Evolutionary conservation across 148 eudicot species (phyloP), one percentile per base, ranked within the genome.

Genomic region (Mesembryanthemum crystallinum): DNA sequence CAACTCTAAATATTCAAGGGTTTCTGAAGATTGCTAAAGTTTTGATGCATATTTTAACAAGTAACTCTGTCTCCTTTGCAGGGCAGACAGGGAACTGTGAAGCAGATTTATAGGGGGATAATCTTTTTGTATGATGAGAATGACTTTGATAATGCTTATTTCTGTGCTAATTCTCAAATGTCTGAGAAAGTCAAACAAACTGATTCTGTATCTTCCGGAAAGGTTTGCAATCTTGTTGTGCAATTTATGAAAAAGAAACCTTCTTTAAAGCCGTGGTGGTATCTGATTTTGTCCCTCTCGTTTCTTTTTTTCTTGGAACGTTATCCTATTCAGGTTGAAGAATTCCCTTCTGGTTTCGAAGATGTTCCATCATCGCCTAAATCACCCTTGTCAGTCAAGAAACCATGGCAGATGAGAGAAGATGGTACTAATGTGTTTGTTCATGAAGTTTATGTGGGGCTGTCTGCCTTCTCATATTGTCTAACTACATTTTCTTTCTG

Each of bases 21-120:
- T 42, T 59, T 24, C 1, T 68, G 28, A 39, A 35, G 55, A 49
- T 74, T 37, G 47, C 18, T 57, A 61, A 37, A 66, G 24, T 37
- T 10, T 47, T 13, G 30, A 18, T 71, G 68, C 68, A 67, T 21
- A 0, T 42, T 21, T 8, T 67, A 58, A 60, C 61, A 58, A 37
- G 23, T 60, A 30, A 5, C 23, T 73, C 45, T 72, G 54, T 67
- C 63, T 67, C 55, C 43, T 33, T 76, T 85, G 79, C 88, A 95
- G 99, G 99, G 81, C 33, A 89, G 85, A 79, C 84, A 88, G 76
- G 99, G 99, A 15, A 78, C 83, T 70, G 90, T 95, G 43, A 95
- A 95, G 82, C 90, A 89, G 73, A 85, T 95, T 37, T 95, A 92
- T 77, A 73, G 89, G 82, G 97, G 97, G 59, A 76, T 84, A 17